Conservation (phyloP, 192 early-diverging fungal genomes). For the Linnemannia exigua region DNA sequence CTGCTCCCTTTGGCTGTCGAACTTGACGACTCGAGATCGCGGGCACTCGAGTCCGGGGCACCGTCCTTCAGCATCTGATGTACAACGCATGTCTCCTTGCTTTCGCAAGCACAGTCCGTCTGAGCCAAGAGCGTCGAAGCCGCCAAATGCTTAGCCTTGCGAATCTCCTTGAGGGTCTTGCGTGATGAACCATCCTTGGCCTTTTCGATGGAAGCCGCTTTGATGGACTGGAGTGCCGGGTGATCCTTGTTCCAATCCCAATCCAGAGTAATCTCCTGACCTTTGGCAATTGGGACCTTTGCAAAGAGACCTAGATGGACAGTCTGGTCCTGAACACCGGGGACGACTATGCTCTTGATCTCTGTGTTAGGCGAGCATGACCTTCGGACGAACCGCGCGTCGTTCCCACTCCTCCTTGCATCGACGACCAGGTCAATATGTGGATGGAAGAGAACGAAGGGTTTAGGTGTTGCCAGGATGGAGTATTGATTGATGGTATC, state of each 20-base stretch:
- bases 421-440: conserved; percentile 78
- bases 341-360: conserved; percentile 70
- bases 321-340: conserved; percentile 61
- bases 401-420: conserved; percentile 75
- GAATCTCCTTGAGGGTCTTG: conserved; percentile 44
- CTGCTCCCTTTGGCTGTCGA: conserved; percentile 17
- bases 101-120: conserved; percentile 63
- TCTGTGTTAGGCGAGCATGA: conserved; percentile 78
- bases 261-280: conserved; percentile 77
- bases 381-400: conserved; percentile 75
- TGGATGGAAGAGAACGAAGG: conserved; percentile 76
- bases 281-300: conserved; percentile 64
- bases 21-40: conserved; percentile 32
- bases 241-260: conserved; percentile 79
- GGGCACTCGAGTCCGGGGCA: conserved; percentile 17
- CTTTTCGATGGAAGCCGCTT: conserved; percentile 26
- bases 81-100: conserved; percentile 57
- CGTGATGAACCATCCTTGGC: conserved; percentile 26
- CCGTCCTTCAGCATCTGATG: conserved; percentile 58
- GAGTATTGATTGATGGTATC: conserved; percentile 77
- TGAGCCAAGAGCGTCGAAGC: conserved; percentile 56
- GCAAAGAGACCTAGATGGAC: conserved; percentile 81
- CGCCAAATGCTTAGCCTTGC: conserved; percentile 43
- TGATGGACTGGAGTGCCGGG: conserved; percentile 50
- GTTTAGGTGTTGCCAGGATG: conserved; percentile 72